Conservation (phyloP, 495 filamentous ascomycete species). For the Parathielavia appendiculata region DNA sequence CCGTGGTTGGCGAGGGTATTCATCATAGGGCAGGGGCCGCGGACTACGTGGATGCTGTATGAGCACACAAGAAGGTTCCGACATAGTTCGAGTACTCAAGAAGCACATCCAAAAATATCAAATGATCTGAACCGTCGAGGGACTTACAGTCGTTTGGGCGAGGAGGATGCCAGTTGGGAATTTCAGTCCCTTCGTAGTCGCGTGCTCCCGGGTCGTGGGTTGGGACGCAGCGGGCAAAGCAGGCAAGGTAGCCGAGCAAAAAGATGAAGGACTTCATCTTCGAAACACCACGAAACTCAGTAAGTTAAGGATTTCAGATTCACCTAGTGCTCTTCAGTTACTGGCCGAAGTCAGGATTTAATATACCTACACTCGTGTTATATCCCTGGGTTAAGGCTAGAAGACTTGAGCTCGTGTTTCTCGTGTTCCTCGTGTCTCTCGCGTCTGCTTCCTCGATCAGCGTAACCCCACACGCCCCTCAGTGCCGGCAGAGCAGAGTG, state of each 20-base stretch:
- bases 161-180: conserved; percentile 5
- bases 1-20: conserved; percentile 11
- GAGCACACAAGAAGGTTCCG: neutral
- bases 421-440: conserved; percentile 1
- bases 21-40: conserved; percentile 11
- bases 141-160: neutral
- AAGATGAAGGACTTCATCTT: neutral
- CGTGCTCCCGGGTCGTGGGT: neutral
- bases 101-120: too few relatives aligned
- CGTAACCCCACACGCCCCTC: too few relatives aligned
- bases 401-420: neutral
- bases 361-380: too few relatives aligned
- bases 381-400: neutral
- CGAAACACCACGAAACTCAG: neutral
- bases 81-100: neutral
- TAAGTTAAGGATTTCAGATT: neutral
- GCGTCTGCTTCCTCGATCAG: too few relatives aligned
- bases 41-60: neutral
- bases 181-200: neutral
- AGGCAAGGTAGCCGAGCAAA: neutral
- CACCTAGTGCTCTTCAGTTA: too few relatives aligned
- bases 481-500: too few relatives aligned
- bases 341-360: too few relatives aligned
- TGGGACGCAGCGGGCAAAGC: neutral
- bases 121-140: too few relatives aligned